Evolutionary conservation across 1,284 basidiomycete species (phyloP).

Genomic region (Moniliella sp.): DNA sequence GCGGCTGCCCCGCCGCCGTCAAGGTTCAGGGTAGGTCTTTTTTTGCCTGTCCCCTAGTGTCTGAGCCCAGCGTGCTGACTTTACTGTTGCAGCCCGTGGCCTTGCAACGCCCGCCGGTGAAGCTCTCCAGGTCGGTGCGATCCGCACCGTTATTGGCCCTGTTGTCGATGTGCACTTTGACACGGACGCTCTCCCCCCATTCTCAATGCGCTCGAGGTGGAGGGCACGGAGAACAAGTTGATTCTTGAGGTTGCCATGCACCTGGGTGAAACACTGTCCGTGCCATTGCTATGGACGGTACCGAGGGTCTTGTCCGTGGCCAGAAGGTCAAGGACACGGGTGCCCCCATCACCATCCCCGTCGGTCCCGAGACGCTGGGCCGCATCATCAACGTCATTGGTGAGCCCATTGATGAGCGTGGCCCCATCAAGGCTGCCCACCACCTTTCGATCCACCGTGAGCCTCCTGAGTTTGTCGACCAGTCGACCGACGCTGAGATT

Average conservation of each 20-base stretch:
- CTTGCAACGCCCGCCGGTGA: slow-evolving; percentile 12
- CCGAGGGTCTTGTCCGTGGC: slow-evolving; percentile 96
- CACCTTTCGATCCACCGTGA: slow-evolving; percentile 81
- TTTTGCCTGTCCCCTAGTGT: too few relatives aligned
- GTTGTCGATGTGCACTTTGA: slow-evolving; percentile 79
- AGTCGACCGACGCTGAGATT: slow-evolving; percentile 91
- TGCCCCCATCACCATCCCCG: slow-evolving; percentile 81
- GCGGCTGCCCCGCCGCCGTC: too few relatives aligned
- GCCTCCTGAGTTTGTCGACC: slow-evolving; percentile 84
- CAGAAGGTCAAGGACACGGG: slow-evolving; percentile 92
- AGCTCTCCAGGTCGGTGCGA: slow-evolving; percentile 16
- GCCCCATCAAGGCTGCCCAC: slow-evolving; percentile 70
- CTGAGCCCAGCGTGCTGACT: too few relatives aligned
- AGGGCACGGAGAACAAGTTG: slow-evolving; percentile 53
- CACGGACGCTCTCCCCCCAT: slow-evolving; percentile 59
- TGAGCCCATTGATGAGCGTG: slow-evolving; percentile 96
- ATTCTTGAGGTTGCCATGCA: slow-evolving; percentile 51
- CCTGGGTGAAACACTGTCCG: slow-evolving; percentile 45
- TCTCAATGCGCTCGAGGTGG: slow-evolving; percentile 90
- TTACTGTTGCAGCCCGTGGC: slow-evolving; percentile 19
- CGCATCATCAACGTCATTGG: slow-evolving; percentile 99
- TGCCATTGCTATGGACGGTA: slow-evolving; percentile 52
- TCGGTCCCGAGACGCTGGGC: slow-evolving; percentile 74
- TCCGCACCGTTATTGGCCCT: slow-evolving; percentile 42
- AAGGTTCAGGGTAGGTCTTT: too few relatives aligned